Evolutionary conservation across 2,329 filamentous ascomycete genomes (phyloP).

Genomic region (Alternaria ethzedia): DNA sequence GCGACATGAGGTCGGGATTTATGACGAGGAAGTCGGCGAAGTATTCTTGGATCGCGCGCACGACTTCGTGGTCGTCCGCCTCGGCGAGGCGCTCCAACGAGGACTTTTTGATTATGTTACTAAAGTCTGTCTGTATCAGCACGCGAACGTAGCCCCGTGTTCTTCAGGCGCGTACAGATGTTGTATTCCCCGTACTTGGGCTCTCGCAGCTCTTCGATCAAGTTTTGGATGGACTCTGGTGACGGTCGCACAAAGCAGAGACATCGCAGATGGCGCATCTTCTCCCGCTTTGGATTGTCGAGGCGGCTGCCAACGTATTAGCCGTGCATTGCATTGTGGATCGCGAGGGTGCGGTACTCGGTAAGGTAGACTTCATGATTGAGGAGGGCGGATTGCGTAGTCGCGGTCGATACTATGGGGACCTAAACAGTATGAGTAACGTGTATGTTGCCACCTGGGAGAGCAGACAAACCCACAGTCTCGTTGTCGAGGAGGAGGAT

Average conservation of each 20-base stretch:
- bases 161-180: constrained; percentile 63
- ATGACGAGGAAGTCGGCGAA: constrained; percentile 96
- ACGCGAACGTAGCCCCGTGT: neutral
- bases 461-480: constrained; percentile 68
- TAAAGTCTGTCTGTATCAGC: constrained; percentile 69
- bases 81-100: constrained; percentile 92
- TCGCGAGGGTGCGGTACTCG: constrained; percentile 59
- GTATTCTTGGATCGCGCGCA: constrained; percentile 91
- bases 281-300: constrained; percentile 87
- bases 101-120: constrained; percentile 97
- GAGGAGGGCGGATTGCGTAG: constrained; percentile 91
- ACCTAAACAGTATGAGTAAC: constrained; percentile 59
- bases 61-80: constrained; percentile 96
- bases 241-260: constrained; percentile 93
- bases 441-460: constrained; percentile 18
- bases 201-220: constrained; percentile 94
- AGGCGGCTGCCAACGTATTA: constrained; percentile 64
- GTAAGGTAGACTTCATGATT: constrained; percentile 98
- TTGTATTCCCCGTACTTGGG: constrained; percentile 98
- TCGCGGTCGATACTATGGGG: constrained; percentile 90
- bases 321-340: constrained; percentile 11
- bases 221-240: constrained; percentile 86
- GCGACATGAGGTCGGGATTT: constrained; percentile 89
- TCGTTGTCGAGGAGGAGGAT: constrained; percentile 92
- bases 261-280: constrained; percentile 96